phyloP scores from a whole-genome alignment of 768 basidiomycete genomes.

The Suillus alpinus region DNA sequence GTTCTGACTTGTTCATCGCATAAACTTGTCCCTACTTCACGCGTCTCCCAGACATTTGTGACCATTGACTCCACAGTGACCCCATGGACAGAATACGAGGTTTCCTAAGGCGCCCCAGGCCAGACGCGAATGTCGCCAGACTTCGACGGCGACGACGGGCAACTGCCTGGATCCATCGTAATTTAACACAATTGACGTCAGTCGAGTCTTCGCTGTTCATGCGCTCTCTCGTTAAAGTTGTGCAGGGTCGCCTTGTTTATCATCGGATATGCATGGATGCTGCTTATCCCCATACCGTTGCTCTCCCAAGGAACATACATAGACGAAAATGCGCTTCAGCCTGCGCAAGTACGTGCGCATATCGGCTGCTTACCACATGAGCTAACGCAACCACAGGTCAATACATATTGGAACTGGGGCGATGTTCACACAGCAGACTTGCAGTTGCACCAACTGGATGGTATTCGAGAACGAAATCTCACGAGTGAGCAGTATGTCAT shows the following conservation, averaged over 20 bases:
- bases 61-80: not conserved
- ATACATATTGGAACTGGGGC: constrained; percentile 87
- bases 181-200: constrained; percentile 31
- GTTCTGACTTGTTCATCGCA: not conserved
- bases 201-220: constrained; percentile 4
- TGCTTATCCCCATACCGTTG: constrained; percentile 64
- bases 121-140: constrained; percentile 36
- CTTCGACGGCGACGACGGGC: constrained; percentile 45
- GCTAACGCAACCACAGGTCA: constrained; percentile 57
- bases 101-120: constrained; percentile 17
- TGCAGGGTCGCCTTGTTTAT: constrained; percentile 55
- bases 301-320: constrained; percentile 75
- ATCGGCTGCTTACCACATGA: not conserved
- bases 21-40: not conserved
- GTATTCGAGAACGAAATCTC: constrained; percentile 57
- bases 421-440: constrained; percentile 85
- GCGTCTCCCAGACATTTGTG: not conserved
- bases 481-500: constrained; percentile 67
- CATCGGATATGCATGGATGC: constrained; percentile 79
- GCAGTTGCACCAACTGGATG: constrained; percentile 72
- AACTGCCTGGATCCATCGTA: constrained; percentile 29
- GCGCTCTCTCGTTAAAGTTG: constrained; percentile 9
- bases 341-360: constrained; percentile 65
- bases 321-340: constrained; percentile 95
- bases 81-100: constrained; percentile 21